Evolutionary conservation across 2,329 filamentous ascomycete species (phyloP), one percentile per base, ranked within the genome.

Genomic region (Colletotrichum lentis): DNA sequence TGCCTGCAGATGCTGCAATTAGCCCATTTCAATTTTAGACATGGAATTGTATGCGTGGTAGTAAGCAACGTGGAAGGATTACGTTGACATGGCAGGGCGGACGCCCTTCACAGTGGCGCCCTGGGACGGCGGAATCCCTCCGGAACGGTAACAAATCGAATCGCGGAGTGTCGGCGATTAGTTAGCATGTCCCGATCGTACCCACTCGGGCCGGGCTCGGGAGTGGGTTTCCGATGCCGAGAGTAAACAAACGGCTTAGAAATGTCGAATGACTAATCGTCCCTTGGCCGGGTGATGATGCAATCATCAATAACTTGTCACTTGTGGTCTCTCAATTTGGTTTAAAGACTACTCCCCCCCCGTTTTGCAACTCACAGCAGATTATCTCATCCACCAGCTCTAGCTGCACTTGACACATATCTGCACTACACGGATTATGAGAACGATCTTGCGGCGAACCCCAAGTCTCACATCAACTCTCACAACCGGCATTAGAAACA

Each of bases 221-320:
- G 3, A 11, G 46, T 67, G 64, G 60, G 53, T 46, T 47, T 8
- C 64, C 46, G 59, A 53, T 8, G 14, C 35, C 22, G n/a, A 5
- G 18, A 54, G 12, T 7, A 2, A 7, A 31, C 7, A 41, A 20
- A 12, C n/a, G 58, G 64, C 46, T 67, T 67, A 67, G 64, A 67
- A 67, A 67, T 67, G 12, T 50, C n/a, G 59, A 44, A 39, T 67
- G 52, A 67, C 64, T 58, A 64, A 67, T 58, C 46, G 22, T 50
- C 47, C 47, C 53, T 31, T 54, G 54, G 47, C 27, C 41, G 3
- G 31, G 10, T 41, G 60, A 60, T 64, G 64, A 58, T 64, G 59
- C 39, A 67, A 58, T 64, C 64, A 16, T 31, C 7, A 24, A 11
- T 44, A 18, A n/a, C n/a, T n/a, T n/a, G n/a, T 20, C 47, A 65